Base-by-base conservation (phyloP, 192 early-diverging fungal species). In the Backusella liffmaniae region DNA sequence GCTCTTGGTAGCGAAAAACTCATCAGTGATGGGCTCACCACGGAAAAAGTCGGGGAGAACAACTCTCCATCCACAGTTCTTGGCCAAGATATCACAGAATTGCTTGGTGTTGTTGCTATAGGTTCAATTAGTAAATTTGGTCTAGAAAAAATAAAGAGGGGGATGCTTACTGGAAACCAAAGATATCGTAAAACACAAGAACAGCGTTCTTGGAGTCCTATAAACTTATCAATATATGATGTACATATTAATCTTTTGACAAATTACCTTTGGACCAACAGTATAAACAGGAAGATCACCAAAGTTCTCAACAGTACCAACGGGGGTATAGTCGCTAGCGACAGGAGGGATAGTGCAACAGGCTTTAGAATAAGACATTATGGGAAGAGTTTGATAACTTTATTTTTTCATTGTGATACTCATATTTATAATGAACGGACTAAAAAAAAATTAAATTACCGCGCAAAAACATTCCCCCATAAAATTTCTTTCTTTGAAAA, bases 141-240 rank as follows among this genome's bases (percentile, higher is more conserved):
- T 18, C 15, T 4, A 16, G 15, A 71, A 42, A 23, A 8, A 16
- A 53, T 5, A 18, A 29, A 30, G 42, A 10, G 36, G 18, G 21
- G 18, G 30, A 23, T 42, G 74, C 80, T 74, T 77, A 81, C 75
- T 87, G 84, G 66, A 84, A 83, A 0, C 85, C 90, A 79, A 92
- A 94, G 69, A 94, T 84, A 70, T 94, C 92, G 70, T 92, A 92
- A 79, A 89, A 86, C 75, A 88, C 80, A 4, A 94, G 51, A 70
- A 94, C 72, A n/a, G 84, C 90, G 13, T 88, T 87, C 84, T 89
- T 86, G 34, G 91, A 80, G 35, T 81, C 79, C 77, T 84, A 21
- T 44, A 26, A 46, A 23, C 21, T 2, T 62, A 10, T 62, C 8
- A 68, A 41, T 34, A 32, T 36, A 76, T 23, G 7, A 44, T 13